Base-by-base conservation (phyloP, 768 basidiomycete species). In the Tulasnella sp. region DNA sequence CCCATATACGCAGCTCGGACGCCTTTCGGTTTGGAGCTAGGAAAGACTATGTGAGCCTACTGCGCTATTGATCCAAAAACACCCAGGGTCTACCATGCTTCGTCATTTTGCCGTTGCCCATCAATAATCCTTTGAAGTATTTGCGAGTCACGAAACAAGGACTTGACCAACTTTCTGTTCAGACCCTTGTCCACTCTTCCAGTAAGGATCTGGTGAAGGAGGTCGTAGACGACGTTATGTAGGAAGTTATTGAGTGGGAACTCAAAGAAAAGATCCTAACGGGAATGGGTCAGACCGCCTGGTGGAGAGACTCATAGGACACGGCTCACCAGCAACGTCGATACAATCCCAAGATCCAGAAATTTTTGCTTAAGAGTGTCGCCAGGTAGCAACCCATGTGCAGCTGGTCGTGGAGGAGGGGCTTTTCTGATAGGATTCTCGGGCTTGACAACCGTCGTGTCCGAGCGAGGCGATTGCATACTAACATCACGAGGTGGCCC, bases 211-310 rank as follows among this genome's bases (percentile, higher is more conserved):
- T 98, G 96, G 68, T 98, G 96, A 1, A 98, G 77, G 60, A 96
- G 75, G 69, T 99, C 96, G 68, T 98, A 98, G 17, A 96, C 91
- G 29, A 93, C 86, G 67, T 89, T 92, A 69, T 99, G 96, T 29
- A 98, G 73, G 70, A 98, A 98, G 69, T 98, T 97, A 72, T 99
- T 97, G 86, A 89, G 91, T 0, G 94, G 93, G 67, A 86, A 96
- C 62, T 87, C 85, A 69, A 97, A 97, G 76, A 97, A 97, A 38
- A 97, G 77, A 66, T 94, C 88, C 92, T 95, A 52, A 11, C 10
- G 10, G 1, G n/a, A n/a, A 24, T 50, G 49, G 3, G 41, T 8
- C 5, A 23, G 17, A 51, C 21, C n/a, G 5, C 17, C 30, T 52
- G 11, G 17, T 3, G 24, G n/a, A 0, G 21, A 55, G 17, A 4